Evolutionary conservation across 2,329 filamentous ascomycete species (phyloP), one percentile per base, ranked within the genome.

Genomic region (Neofusicoccum laricinum): DNA sequence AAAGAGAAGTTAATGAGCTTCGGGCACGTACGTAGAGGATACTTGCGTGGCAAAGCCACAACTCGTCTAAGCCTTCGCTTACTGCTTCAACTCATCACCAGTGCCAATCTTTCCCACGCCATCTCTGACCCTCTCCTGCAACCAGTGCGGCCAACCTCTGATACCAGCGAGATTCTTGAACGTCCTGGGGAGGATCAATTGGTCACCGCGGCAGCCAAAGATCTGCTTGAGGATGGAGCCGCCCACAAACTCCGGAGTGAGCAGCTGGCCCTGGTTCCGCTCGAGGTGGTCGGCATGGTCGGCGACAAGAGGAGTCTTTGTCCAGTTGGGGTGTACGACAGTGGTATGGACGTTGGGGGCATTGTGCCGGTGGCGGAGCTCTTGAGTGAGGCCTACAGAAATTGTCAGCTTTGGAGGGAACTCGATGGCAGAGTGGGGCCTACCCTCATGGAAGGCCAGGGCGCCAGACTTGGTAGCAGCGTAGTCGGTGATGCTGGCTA

Each of bases 401-500:
- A 10, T 8, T 8, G 64, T 34, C n/a, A 51, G n/a, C 11, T 25
- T 25, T 4, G 38, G 45, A 7, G 40, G 55, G 17, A 41, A 6
- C 14, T 45, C 32, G 36, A 25, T 6, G 32, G 10, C 11, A 7
- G 2, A 48, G 61, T 55, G 36, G n/a, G 21, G 59, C 45, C 10
- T 69, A 71, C 78, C 78, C 74, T 86, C 84, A 67, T 86, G 83
- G 71, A 86, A 84, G 3, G 80, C 76, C 46, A 86, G 71, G 0
- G 82, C 81, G 25, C 78, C 82, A 0, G 80, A 79, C 71, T 86
- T 86, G 51, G 80, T 81, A 58, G 78, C 78, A 46, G 76, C 78
- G 70, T 86, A 87, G 66, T 85, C 82, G 10, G 80, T 80, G 66
- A 86, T 81, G 34, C 82, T 79, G 1, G 76, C 79, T 3, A 81